phyloP scores from a whole-genome alignment of 768 basidiomycete genomes.

The Lactarius indigo region DNA sequence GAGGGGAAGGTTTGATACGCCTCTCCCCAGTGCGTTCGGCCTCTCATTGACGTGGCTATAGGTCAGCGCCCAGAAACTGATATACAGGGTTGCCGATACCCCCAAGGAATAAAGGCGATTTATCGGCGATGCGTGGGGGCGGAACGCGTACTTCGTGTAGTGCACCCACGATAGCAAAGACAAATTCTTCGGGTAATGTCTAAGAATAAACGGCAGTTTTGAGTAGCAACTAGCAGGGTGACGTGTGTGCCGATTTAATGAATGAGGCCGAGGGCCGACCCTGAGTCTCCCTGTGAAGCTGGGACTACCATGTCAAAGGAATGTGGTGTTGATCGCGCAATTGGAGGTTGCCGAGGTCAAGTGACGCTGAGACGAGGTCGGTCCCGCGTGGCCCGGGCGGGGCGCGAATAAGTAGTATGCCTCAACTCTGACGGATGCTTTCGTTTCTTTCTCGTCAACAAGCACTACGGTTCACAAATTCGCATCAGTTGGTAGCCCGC shows the following conservation, averaged over 20 bases:
- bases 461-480: not conserved
- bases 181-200: not conserved
- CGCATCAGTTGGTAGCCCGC: not conserved
- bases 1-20: constrained; percentile 18
- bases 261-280: not conserved
- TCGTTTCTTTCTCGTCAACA: not conserved
- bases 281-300: not conserved
- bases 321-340: not conserved
- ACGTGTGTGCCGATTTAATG: not conserved
- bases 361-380: too few species aligned
- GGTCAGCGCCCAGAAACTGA: constrained; percentile 22
- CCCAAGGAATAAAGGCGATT: constrained; percentile 4
- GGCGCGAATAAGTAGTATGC: too few species aligned
- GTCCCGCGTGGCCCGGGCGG: too few species aligned
- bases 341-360: not conserved
- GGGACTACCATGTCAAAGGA: not conserved
- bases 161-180: not conserved
- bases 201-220: not conserved
- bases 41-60: not conserved
- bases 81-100: constrained; percentile 19
- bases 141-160: not conserved
- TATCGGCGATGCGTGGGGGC: not conserved
- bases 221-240: not conserved
- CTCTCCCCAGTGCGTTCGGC: too few species aligned
- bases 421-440: not conserved